phyloP scores from a whole-genome alignment of 2,329 filamentous ascomycete species.

The Fusarium bactridioides region DNA sequence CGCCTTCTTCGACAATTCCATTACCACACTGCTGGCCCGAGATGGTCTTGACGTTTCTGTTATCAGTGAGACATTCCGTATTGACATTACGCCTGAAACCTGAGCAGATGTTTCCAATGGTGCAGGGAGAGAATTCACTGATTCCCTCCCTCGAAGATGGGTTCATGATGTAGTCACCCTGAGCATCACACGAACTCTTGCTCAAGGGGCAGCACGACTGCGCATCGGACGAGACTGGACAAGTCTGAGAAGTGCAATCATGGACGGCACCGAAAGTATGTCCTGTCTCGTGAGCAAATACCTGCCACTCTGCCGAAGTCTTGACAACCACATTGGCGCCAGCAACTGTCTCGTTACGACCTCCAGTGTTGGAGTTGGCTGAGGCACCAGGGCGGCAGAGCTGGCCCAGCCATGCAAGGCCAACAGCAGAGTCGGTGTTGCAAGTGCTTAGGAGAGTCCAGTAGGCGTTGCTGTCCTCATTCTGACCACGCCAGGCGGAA shows the following conservation, averaged over 20 bases:
- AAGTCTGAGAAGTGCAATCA: slow-evolving; percentile 80
- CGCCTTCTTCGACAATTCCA: slow-evolving; percentile 92
- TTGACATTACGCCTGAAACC: slow-evolving; percentile 82
- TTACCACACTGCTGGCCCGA: slow-evolving; percentile 90
- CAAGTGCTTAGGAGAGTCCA: slow-evolving; percentile 91
- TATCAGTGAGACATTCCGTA: slow-evolving; percentile 80
- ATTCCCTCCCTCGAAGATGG: slow-evolving; percentile 81
- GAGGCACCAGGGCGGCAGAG: slow-evolving; percentile 72
- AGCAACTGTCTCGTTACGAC: slow-evolving; percentile 74
- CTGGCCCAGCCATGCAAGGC: slow-evolving; percentile 91
- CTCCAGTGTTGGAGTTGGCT: slow-evolving; percentile 56
- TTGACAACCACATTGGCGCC: slow-evolving; percentile 90
- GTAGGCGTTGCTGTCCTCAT: slow-evolving; percentile 83
- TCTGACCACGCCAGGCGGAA: slow-evolving; percentile 84
- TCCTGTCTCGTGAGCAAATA: slow-evolving; percentile 92
- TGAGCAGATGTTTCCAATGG: slow-evolving; percentile 92
- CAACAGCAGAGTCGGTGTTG: slow-evolving; percentile 83
- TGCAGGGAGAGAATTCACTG: slow-evolving; percentile 84
- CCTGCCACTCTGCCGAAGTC: slow-evolving; percentile 88
- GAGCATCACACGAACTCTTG: slow-evolving; percentile 73
- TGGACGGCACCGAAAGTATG: slow-evolving; percentile 97
- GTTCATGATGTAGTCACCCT: slow-evolving; percentile 92
- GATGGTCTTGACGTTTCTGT: slow-evolving; percentile 82
- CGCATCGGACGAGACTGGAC: slow-evolving; percentile 64
- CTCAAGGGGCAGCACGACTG: slow-evolving; percentile 83